Base-by-base conservation (phyloP, 2,329 filamentous ascomycete genomes). In the Phialophora expanda region DNA sequence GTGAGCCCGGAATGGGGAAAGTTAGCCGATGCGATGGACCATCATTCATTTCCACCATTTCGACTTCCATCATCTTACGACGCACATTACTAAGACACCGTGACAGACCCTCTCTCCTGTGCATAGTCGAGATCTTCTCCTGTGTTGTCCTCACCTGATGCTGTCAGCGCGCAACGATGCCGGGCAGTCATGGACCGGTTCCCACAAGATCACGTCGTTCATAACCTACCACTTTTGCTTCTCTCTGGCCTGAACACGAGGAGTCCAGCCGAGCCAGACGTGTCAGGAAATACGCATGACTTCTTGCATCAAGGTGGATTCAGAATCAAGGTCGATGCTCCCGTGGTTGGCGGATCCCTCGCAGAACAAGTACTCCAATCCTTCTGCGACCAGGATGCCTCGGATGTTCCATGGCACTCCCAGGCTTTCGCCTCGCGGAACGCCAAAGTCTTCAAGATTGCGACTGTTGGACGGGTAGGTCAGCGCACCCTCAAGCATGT, bases 141-240 rank as follows among this genome's bases (percentile, higher is more conserved):
- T 59, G 26, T 59, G 26, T 34, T 9, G 28, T 30, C 4, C 22
- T 7, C 41, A 22, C 46, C 56, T 32, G 56, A 59, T 48, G n/a
- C 56, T 22, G 17, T 32, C 41, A 50, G 38, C 17, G 38, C 14
- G 38, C 17, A n/a, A 67, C 54, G 54, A 69, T 69, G 67, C 61
- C 61, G 32, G 44, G 32, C 41, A 30, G 54, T 61, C 73, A 82
- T 82, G 80, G 79, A 82, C 72, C 78, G 77, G 67, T 82, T 80
- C 69, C 80, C 80, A 26, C 73, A 77, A 70, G 90, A 89, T 78
- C 96, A 93, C 81, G 83, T 96, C 77, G 87, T 89, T 76, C 93
- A 95, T 79, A 96, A 95, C 79, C 85, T 96, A 73, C 94, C 94
- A 41, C 85, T 97, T 64, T 80, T 98, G 67, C 82, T 96, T 55